phyloP scores from a whole-genome alignment of 139 green algal species.

The Edaphochlamys debaryana region DNA sequence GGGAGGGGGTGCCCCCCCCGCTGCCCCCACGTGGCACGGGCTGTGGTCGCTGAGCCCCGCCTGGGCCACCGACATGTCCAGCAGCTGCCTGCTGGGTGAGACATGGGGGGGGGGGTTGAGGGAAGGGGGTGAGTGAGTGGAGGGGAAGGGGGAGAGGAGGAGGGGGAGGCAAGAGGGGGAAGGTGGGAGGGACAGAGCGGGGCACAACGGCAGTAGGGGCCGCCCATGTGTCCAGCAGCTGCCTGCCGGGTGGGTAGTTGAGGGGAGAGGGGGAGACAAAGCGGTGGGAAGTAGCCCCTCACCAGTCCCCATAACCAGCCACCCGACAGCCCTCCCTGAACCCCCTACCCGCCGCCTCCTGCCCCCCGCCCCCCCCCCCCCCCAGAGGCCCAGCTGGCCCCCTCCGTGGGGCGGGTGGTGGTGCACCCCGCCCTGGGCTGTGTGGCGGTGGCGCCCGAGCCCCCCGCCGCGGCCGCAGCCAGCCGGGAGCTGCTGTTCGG shows the following conservation, averaged over 20 bases:
- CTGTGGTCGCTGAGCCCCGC: constrained; percentile 31
- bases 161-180: too few species aligned
- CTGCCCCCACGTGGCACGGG: constrained; percentile 25
- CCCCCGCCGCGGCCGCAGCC: constrained; percentile 14
- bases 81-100: constrained; percentile 53
- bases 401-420: constrained; percentile 26
- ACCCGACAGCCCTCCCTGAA: too few species aligned
- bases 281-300: too few species aligned
- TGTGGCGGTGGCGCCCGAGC: constrained; percentile 44
- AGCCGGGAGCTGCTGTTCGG: constrained; percentile 1
- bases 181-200: too few species aligned
- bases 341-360: too few species aligned
- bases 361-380: too few species aligned
- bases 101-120: background rate
- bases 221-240: constrained; percentile 18
- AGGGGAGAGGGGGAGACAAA: background rate
- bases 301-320: too few species aligned
- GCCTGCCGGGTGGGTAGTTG: constrained; percentile 45
- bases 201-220: background rate
- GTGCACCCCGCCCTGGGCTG: constrained; percentile 53
- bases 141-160: too few species aligned
- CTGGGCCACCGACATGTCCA: background rate
- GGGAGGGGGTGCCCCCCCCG: too few species aligned
- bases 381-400: constrained; percentile 42
- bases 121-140: too few species aligned